phyloP scores from a whole-genome alignment of 192 early-diverging fungal species.

The Coemansia sp. region DNA sequence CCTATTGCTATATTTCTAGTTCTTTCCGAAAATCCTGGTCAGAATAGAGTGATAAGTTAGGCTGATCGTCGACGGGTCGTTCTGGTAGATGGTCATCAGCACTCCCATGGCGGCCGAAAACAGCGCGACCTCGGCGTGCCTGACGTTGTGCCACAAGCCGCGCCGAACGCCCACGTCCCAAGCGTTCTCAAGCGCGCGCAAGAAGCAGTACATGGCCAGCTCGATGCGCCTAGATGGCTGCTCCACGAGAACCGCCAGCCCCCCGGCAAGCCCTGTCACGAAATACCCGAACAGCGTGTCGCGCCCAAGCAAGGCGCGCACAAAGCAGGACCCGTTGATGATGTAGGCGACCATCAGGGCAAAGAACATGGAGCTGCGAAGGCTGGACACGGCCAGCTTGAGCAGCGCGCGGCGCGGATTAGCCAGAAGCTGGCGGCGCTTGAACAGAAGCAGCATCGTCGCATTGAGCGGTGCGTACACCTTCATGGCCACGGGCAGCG shows the following conservation, averaged over 20 bases:
- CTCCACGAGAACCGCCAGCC: constrained; percentile 61
- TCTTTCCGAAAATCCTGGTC: constrained; percentile 74
- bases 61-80: constrained; percentile 67
- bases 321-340: constrained; percentile 54
- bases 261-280: constrained; percentile 55
- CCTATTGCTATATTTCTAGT: constrained; percentile 55
- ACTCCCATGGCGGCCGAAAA: constrained; percentile 72
- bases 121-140: constrained; percentile 67
- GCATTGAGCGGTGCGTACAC: constrained; percentile 65
- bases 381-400: constrained; percentile 55
- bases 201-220: constrained; percentile 78
- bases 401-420: constrained; percentile 55
- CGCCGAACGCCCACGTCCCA: constrained; percentile 64
- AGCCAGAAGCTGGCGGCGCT: constrained; percentile 51
- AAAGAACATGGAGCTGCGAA: constrained; percentile 62
- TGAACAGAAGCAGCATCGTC: constrained; percentile 51
- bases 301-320: constrained; percentile 52
- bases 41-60: constrained; percentile 75
- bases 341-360: constrained; percentile 54
- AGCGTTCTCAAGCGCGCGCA: constrained; percentile 69
- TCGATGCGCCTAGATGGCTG: constrained; percentile 66
- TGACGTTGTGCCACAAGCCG: constrained; percentile 60
- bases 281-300: constrained; percentile 56
- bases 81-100: constrained; percentile 81
- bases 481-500: constrained; percentile 56